phyloP scores from a whole-genome alignment of 2,329 filamentous ascomycete genomes.

The Paracoccidioides brasiliensis region DNA sequence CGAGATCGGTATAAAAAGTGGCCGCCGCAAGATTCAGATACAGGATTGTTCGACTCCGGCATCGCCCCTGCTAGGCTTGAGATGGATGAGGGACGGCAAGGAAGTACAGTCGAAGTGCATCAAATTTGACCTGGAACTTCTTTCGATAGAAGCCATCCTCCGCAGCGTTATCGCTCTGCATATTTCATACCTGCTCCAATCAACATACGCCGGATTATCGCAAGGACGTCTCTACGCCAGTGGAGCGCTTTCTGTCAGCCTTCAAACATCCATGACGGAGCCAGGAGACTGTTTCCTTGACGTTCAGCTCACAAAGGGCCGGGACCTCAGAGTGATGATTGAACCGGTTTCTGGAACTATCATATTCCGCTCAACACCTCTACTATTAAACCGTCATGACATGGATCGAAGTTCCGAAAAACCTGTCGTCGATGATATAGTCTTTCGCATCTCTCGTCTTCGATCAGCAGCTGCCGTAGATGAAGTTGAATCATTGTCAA shows the following conservation, averaged over 20 bases:
- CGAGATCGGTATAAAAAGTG: conserved; percentile 56
- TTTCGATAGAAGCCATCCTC: conserved; percentile 64
- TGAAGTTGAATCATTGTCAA: conserved; percentile 26
- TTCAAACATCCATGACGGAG: conserved; percentile 46
- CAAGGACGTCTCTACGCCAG: conserved; percentile 49
- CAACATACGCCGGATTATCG: conserved; percentile 49
- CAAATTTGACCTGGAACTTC: conserved; percentile 48
- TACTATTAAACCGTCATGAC: conserved; percentile 46
- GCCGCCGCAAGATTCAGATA: conserved; percentile 8
- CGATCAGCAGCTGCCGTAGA: conserved; percentile 29
- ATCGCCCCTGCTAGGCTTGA: conserved; percentile 31
- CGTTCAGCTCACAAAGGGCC: conserved; percentile 55
- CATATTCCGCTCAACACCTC: conserved; percentile 53
- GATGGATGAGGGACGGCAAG: conserved; percentile 68
- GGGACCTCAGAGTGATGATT: conserved; percentile 50
- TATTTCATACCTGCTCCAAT: conserved; percentile 55
- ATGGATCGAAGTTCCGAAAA: conserved; percentile 46
- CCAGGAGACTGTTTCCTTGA: conserved; percentile 55
- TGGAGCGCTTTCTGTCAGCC: conserved; percentile 44
- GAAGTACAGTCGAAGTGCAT: conserved; percentile 60
- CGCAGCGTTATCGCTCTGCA: conserved; percentile 64
- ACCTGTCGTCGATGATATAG: conserved; percentile 31
- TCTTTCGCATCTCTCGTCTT: conserved; percentile 25
- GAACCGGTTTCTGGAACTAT: conserved; percentile 70
- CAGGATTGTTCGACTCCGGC: conserved; percentile 8